These are phyloP conservation scores for Serendipita indica DNA, from an alignment of 768 basidiomycete genomes.

Conservation along the genomic window DNA sequence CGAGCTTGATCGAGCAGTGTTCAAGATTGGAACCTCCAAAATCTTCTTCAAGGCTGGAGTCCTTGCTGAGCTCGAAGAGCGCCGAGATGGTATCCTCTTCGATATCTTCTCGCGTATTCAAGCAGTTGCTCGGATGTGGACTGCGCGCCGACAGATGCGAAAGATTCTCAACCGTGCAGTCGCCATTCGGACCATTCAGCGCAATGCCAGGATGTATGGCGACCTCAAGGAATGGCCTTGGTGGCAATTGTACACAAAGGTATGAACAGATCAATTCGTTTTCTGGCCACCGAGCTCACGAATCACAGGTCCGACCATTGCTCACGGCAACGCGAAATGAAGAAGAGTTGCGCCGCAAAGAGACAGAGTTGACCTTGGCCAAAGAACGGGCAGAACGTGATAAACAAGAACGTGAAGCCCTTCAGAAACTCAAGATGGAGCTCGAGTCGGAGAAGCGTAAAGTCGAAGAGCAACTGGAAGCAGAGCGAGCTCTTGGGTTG, in stretches of 20 bases:
- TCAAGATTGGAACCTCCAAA: constrained; percentile 90
- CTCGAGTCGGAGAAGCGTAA: constrained; percentile 73
- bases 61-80: constrained; percentile 88
- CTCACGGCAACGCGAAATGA: constrained; percentile 86
- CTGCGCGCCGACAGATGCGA: constrained; percentile 78
- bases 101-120: constrained; percentile 84
- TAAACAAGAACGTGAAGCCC: constrained; percentile 57
- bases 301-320: constrained; percentile 58
- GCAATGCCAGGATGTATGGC: constrained; percentile 83
- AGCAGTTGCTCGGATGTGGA: constrained; percentile 71
- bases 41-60: constrained; percentile 99
- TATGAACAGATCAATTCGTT: constrained; percentile 19
- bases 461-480: constrained; percentile 67
- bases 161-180: constrained; percentile 87
- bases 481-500: constrained; percentile 59
- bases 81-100: constrained; percentile 72
- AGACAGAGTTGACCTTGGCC: constrained; percentile 61
- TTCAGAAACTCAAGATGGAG: constrained; percentile 68
- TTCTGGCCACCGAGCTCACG: background rate
- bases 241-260: constrained; percentile 98
- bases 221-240: constrained; percentile 93
- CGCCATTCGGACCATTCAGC: constrained; percentile 83
- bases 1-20: constrained; percentile 70
- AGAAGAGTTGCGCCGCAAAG: constrained; percentile 79
- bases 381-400: constrained; percentile 83